Conservation (phyloP, 2,329 filamentous ascomycete species). For the Gliomastix tumulicola region DNA sequence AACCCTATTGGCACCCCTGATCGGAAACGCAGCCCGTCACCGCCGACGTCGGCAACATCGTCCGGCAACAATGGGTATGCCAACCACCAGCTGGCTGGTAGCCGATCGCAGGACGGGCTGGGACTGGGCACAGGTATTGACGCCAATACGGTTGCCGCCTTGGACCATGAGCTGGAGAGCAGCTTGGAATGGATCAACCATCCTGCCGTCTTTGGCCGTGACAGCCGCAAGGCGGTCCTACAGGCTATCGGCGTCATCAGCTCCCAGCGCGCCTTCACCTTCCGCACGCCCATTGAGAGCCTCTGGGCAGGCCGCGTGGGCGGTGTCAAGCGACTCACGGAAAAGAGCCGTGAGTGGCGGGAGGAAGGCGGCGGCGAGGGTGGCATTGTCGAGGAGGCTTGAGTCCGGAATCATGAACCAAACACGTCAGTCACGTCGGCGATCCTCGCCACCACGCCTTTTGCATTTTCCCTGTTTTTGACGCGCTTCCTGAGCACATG, state of each 20-base stretch:
- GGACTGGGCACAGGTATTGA: constrained; percentile 72
- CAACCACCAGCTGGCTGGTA: constrained; percentile 36
- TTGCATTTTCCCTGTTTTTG: too few relatives aligned
- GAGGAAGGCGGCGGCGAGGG: constrained; percentile 74
- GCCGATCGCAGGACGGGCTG: constrained; percentile 51
- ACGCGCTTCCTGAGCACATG: too few relatives aligned
- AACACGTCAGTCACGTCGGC: not conserved
- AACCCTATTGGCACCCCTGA: constrained; percentile 40
- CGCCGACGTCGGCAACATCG: constrained; percentile 39
- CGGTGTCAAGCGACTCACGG: constrained; percentile 75
- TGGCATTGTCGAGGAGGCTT: constrained; percentile 55
- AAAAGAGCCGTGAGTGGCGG: constrained; percentile 85
- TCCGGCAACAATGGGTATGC: constrained; percentile 29
- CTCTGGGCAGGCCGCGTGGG: constrained; percentile 80
- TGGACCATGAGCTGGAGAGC: constrained; percentile 85
- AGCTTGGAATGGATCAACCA: constrained; percentile 97
- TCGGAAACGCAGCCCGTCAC: constrained; percentile 48
- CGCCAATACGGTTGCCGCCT: constrained; percentile 68
- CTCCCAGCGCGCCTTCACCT: constrained; percentile 89
- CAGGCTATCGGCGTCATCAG: constrained; percentile 96
- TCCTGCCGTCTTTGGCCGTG: constrained; percentile 86
- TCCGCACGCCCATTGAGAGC: constrained; percentile 80
- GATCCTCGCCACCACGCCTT: too few relatives aligned
- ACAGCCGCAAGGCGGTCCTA: constrained; percentile 90
- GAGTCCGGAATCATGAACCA: constrained; percentile 8